Percentiles rank a stretch among this genome's conserved stretches.
Conservation (phyloP, 805 yeast genomes). For the Saccharomycopsis sp. region DNA sequence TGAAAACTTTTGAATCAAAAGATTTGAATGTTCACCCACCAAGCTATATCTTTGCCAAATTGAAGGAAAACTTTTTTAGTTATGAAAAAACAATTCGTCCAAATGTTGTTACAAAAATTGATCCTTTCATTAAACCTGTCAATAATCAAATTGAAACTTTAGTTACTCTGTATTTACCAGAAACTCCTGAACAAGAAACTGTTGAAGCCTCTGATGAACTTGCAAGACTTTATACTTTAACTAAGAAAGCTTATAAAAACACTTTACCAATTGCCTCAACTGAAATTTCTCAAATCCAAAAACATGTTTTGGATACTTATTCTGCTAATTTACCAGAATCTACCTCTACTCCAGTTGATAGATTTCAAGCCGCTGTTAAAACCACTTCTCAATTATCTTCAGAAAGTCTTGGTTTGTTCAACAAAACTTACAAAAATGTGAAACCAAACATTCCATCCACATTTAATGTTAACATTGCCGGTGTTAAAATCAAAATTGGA, state of each 20-base stretch:
- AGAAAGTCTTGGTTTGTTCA: slow-evolving; percentile 23
- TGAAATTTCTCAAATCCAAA: slow-evolving; percentile 14
- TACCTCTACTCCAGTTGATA: slow-evolving; percentile 20
- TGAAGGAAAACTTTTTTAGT: slow-evolving; percentile 5
- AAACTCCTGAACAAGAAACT: not conserved
- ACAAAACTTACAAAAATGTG: slow-evolving; percentile 16
- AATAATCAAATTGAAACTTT: slow-evolving; percentile 25
- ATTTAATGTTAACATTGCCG: not conserved
- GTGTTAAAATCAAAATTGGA: too few relatives aligned
- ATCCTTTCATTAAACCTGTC: slow-evolving; percentile 23
- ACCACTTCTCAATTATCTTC: slow-evolving; percentile 28
- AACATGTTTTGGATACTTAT: slow-evolving; percentile 26
- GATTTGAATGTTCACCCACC: slow-evolving; percentile 14
- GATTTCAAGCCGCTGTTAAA: slow-evolving; percentile 26
- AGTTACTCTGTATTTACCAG: slow-evolving; percentile 24
- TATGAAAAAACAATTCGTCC: slow-evolving; percentile 16
- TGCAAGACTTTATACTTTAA: slow-evolving; percentile 21
- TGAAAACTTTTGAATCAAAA: slow-evolving; percentile 21
- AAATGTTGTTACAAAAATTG: slow-evolving; percentile 17
- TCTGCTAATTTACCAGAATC: slow-evolving; percentile 19
- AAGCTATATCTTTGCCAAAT: slow-evolving; percentile 3
- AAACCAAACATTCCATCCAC: slow-evolving; percentile 10
- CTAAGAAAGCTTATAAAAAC: slow-evolving; percentile 23
- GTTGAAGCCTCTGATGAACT: slow-evolving; percentile 20
- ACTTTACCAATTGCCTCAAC: slow-evolving; percentile 22